A percentile compares a stretch with the other conserved stretches of the same genome.
These are phyloP conservation scores for Podaxis rugospora DNA, from an alignment of 768 basidiomycete genomes.

Conservation along the genomic window DNA sequence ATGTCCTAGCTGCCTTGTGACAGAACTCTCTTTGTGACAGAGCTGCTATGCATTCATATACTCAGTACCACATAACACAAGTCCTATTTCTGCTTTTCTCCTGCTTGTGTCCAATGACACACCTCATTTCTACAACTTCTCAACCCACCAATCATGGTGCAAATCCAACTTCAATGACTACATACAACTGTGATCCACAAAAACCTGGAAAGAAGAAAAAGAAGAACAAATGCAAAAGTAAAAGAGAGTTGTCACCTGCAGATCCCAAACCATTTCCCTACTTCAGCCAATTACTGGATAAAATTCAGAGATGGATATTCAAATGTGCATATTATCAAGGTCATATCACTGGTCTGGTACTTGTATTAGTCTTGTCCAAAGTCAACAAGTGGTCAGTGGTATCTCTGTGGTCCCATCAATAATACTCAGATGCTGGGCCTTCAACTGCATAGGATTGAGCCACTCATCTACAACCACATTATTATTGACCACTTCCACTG, in stretches of 20 bases:
- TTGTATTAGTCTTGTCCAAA: neutral
- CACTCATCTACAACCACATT: conserved; percentile 4
- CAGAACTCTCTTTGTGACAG: no score
- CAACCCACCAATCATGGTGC: neutral
- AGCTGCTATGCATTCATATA: no score
- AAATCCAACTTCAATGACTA: neutral
- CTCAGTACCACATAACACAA: no score
- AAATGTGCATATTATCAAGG: neutral
- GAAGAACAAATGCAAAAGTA: conserved; percentile 2
- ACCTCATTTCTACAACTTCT: neutral
- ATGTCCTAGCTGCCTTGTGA: neutral
- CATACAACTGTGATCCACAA: neutral
- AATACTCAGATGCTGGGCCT: neutral
- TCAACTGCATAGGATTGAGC: neutral
- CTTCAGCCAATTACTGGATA: neutral
- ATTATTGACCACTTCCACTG: neutral
- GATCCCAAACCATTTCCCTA: neutral
- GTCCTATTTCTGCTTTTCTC: no score
- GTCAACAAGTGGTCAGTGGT: neutral
- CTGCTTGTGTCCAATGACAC: neutral
- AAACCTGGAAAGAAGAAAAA: neutral
- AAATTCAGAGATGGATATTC: neutral
- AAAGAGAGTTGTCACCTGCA: neutral
- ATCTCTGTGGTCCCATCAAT: neutral
- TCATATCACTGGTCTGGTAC: neutral